phyloP scores from a whole-genome alignment of 2,329 filamentous ascomycete genomes.

The Penicillium glabrum region DNA sequence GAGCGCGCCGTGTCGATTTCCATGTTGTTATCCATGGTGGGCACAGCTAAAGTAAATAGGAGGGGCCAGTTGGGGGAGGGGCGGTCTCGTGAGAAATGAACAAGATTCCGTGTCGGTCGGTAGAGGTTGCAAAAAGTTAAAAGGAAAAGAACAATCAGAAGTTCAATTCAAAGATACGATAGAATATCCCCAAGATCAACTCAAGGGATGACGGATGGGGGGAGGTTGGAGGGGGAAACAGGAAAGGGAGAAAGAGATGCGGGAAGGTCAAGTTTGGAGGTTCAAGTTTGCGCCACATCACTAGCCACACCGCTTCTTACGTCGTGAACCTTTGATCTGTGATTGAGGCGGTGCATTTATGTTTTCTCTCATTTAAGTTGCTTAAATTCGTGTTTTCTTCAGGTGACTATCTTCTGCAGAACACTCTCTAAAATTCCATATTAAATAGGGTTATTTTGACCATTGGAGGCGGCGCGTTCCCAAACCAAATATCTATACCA shows the following conservation, averaged over 20 bases:
- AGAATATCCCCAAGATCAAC: conserved; percentile 14
- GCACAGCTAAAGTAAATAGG: conserved; percentile 23
- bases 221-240: conserved; percentile 13
- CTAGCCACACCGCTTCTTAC: conserved; percentile 20
- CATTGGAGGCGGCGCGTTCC: neutral
- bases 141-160: conserved; percentile 10
- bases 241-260: conserved; percentile 26
- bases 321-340: neutral
- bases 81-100: conserved; percentile 37
- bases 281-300: conserved; percentile 23
- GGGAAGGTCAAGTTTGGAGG: conserved; percentile 26
- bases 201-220: conserved; percentile 21
- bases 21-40: conserved; percentile 93
- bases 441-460: neutral
- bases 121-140: neutral
- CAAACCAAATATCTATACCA: no score
- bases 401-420: no score
- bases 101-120: conserved; percentile 13
- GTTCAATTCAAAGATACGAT: conserved; percentile 10
- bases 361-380: no score
- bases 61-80: conserved; percentile 29
- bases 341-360: neutral
- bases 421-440: neutral
- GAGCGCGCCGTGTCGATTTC: conserved; percentile 87
- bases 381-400: neutral